Base-by-base conservation (phyloP, 805 yeast species). In the Yarrowia alimentaria region DNA sequence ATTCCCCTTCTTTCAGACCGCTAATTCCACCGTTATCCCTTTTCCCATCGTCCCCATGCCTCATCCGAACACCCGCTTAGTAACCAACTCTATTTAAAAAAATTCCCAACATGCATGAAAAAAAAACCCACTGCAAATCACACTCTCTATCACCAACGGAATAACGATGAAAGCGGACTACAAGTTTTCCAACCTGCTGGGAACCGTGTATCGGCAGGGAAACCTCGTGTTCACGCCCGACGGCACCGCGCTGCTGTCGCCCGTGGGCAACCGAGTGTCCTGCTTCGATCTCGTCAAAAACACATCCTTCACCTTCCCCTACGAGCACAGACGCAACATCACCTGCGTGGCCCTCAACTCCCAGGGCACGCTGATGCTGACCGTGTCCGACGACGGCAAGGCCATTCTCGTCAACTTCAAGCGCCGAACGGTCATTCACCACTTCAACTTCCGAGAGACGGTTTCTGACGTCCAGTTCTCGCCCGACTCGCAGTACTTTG, bases 141-240 rank as follows among this genome's bases (percentile, higher is more conserved):
- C 16, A 9, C 13, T 11, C 18, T 11, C 25, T 18, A 26, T 10
- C 13, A 17, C 5, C 12, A 7, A 22, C 25, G 10, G 10, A 7
- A 7, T 10, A 21, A 21, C 21, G 12, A 47, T 47, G 51, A 47
- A 47, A 26, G 40, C 51, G 12, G 51, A 47, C 19, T 31, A 57
- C 53, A 71, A 83, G 75, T 84, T 93, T 60, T 81, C 94, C 25
- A 93, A 91, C 68, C 73, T 93, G 24, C 71, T 93, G 59, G 99
- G 99, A 21, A 90, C 98, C 0, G 98, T 93, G 3, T 93, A 93
- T 64, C 74, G 94, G 43, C 86, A 84, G 63, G 99, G 98, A n/a
- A 89, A 91, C 64, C 69, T 93, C 20, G 73, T 83, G 5, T 93
- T 83, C 69, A 82, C 95, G 1, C 79, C 82, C 1, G 96, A 90